Conservation (phyloP, 2,329 filamentous ascomycete species). For the Amylocarpus encephaloides region DNA sequence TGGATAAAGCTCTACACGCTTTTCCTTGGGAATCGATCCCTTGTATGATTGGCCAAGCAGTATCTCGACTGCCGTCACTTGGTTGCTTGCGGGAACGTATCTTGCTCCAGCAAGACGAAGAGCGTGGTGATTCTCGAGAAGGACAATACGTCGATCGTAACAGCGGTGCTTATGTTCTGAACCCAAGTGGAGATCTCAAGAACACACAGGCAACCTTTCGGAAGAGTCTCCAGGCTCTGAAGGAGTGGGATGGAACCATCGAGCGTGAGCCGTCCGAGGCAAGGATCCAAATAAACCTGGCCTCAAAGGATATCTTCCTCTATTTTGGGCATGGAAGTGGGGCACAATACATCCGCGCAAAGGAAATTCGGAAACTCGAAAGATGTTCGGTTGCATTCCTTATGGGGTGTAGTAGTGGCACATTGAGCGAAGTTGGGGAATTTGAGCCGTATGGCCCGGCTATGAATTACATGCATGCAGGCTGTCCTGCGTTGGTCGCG, state of each 20-base stretch:
- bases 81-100: conserved; percentile 74
- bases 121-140: conserved; percentile 16
- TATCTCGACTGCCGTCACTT: conserved; percentile 84
- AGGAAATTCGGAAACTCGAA: conserved; percentile 72
- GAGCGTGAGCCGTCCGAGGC: conserved; percentile 65
- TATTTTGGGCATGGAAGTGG: conserved; percentile 97
- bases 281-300: conserved; percentile 66
- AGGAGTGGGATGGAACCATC: conserved; percentile 64
- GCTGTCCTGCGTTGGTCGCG: conserved; percentile 78
- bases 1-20: conserved; percentile 83
- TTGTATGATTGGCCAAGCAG: conserved; percentile 70
- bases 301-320: conserved; percentile 64
- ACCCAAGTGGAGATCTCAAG: conserved; percentile 77
- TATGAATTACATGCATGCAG: conserved; percentile 86
- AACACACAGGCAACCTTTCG: conserved; percentile 74
- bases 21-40: conserved; percentile 97
- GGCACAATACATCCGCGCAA: conserved; percentile 84
- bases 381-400: conserved; percentile 78
- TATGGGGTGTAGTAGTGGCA: conserved; percentile 89
- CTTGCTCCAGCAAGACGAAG: conserved; percentile 31
- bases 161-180: conserved; percentile 74
- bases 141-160: conserved; percentile 50
- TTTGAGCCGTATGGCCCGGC: conserved; percentile 90
- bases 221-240: conserved; percentile 56
- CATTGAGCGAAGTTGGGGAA: conserved; percentile 71